phyloP scores from a whole-genome alignment of 495 filamentous ascomycete genomes.

The Penicillium pancosmium region DNA sequence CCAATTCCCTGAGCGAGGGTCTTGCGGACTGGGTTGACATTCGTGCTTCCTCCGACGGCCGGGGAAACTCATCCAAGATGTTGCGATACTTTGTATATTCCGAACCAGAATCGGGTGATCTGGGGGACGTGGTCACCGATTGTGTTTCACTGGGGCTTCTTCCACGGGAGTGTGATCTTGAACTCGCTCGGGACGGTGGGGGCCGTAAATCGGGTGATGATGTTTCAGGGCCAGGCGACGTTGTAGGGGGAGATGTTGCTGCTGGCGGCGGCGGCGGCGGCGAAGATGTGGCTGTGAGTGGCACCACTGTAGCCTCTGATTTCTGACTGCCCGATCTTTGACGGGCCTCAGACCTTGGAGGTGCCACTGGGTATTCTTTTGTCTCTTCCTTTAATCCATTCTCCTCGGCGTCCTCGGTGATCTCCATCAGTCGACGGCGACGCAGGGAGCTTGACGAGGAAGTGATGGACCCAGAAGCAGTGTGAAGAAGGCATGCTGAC shows the following conservation, averaged over 20 bases:
- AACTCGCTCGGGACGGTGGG: conserved; percentile 25
- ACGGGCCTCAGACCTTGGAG: conserved; percentile 12
- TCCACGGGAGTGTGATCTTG: conserved; percentile 26
- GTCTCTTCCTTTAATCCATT: conserved; percentile 56
- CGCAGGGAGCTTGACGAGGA: conserved; percentile 83
- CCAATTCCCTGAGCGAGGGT: conserved; percentile 61
- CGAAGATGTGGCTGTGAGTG: conserved; percentile 25
- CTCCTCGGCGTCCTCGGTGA: conserved; percentile 82
- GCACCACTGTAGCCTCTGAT: conserved; percentile 45
- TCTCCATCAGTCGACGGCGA: conserved; percentile 78
- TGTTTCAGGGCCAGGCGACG: conserved; percentile 24
- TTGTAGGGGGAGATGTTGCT: conserved; percentile 19
- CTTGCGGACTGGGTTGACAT: conserved; percentile 68
- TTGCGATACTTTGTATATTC: conserved; percentile 23
- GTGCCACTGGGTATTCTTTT: conserved; percentile 6
- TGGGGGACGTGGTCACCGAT: conserved; percentile 23
- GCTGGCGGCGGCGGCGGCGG: not conserved
- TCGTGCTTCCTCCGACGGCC: conserved; percentile 41
- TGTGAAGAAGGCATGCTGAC: conserved; percentile 86
- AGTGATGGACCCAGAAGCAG: conserved; percentile 82
- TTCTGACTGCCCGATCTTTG: conserved; percentile 39
- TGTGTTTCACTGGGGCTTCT: conserved; percentile 24
- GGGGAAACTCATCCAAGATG: conserved; percentile 46
- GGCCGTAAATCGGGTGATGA: conserved; percentile 19
- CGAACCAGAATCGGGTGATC: conserved; percentile 22